Base-by-base conservation (phyloP, 345 rosid genomes). In the Crucihimalaya himalaica region DNA sequence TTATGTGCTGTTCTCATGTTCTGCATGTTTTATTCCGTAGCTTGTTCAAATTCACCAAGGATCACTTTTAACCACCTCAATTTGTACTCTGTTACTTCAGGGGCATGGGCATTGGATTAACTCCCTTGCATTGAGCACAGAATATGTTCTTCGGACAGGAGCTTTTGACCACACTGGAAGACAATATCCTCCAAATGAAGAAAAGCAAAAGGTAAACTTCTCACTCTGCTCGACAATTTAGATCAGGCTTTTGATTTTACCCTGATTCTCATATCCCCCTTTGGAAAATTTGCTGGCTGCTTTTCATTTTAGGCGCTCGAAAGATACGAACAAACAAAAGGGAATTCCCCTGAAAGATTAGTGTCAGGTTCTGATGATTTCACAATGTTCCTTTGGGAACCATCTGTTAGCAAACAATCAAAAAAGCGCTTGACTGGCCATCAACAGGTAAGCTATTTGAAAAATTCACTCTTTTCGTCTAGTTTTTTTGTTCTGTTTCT, bases 21-120 rank as follows among this genome's bases (percentile, higher is more conserved):
- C 21, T 28, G 54, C 21, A 20, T 51, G 23, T 40, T 27, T 50
- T 58, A 6, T 29, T n/a, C 0, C 3, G 11, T 42, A 25, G 15
- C 28, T 31, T 1, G 19, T 66, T 39, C 31, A 32, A 43, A 35
- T 25, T 52, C 60, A 32, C 35, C 20, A 29, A 53, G 8, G 14
- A 63, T 63, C 43, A 39, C 46, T 59, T 51, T 34, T 51, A 34
- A 18, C 39, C 32, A 31, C 71, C 21, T 66, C 20, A 39, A 0
- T 13, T 5, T 27, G 12, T 51, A 7, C 19, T 60, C 37, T 68
- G 45, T 18, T 58, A 56, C 60, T 58, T 45, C 48, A 94, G 97
- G 98, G 98, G 81, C 98, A 93, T 81, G 98, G 93, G 7, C 97
- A 90, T 83, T 92, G 98, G 98, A 90, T 94, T 51, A 94, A 94